Percentiles rank a stretch among this genome's conserved stretches.
These are phyloP conservation scores for Glarea lozoyensis DNA, from an alignment of 495 filamentous ascomycete species.

Conservation along the genomic window DNA sequence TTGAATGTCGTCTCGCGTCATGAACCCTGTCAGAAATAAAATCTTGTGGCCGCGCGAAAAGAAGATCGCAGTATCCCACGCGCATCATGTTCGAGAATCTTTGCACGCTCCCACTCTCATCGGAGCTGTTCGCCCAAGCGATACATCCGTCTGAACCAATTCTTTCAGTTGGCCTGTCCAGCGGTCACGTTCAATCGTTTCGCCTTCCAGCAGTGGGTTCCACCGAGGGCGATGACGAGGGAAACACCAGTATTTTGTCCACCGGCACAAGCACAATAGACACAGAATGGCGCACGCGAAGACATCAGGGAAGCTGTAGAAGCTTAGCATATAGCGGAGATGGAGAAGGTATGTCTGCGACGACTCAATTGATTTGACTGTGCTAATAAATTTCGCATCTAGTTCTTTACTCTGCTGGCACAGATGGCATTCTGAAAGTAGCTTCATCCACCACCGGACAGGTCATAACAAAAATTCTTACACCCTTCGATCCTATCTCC, in stretches of 20 bases:
- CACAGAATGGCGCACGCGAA: constrained; percentile 74
- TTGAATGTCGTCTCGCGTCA: too few relatives aligned
- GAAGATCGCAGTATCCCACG: too few relatives aligned
- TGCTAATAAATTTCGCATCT: constrained; percentile 6
- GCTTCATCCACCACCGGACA: constrained; percentile 71
- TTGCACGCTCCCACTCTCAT: constrained; percentile 76
- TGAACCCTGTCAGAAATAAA: too few relatives aligned
- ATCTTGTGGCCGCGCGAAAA: too few relatives aligned
- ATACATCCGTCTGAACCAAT: constrained; percentile 77
- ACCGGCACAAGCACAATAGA: constrained; percentile 70
- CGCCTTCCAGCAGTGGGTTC: constrained; percentile 48
- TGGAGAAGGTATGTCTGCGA: constrained; percentile 15
- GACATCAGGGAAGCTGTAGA: constrained; percentile 90
- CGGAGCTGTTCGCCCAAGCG: constrained; percentile 84
- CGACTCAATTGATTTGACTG: background rate
- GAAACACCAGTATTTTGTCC: constrained; percentile 35
- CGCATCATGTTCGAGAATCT: constrained; percentile 54
- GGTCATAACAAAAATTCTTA: constrained; percentile 68
- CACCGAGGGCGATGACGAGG: constrained; percentile 33
- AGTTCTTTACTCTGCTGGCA: constrained; percentile 81
- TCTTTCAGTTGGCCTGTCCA: constrained; percentile 73
- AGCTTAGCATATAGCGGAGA: constrained; percentile 68
- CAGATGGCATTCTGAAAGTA: constrained; percentile 82
- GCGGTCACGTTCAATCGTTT: constrained; percentile 81
- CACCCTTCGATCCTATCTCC: constrained; percentile 36